Evolutionary conservation across 129 eudicot species (phyloP), one percentile per base, ranked within the genome.

Genomic region (Heracleum sosnowskyi): DNA sequence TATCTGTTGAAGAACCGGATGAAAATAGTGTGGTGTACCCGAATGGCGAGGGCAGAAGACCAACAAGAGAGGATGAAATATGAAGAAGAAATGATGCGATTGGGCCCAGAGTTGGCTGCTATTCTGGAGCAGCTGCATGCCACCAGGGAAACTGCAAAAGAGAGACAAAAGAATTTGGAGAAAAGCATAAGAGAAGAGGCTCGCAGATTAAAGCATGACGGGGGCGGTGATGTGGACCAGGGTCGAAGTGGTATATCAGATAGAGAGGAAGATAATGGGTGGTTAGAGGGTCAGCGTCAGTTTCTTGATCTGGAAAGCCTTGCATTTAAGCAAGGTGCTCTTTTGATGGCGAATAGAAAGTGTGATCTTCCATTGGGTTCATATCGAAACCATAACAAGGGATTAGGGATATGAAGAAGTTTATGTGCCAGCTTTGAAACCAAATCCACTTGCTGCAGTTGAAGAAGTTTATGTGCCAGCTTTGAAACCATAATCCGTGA

Each of bases 21-120:
- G 84, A 91, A 94, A 92, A 86, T 94, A 76, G 98, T 91, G 63
- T 94, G 96, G 96, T 91, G 98, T 85, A 94, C 97, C 51, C 98
- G 98, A 80, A 79, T 94, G 51, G 97, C 97, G 26, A 89, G 96
- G 81, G 96, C 97, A 74, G 97, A 91, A 82, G 96, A 95, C 74
- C 97, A 94, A 81, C 92, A 94, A 36, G 76, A 90, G 79, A 88
- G 93, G 89, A 91, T 82, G 62, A 83, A 86, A 60, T 90, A 90
- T 78, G 98, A 93, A 84, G 97, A 95, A 72, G 85, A 89, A 79
- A 91, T 91, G 96, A 81, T 81, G 81, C 90, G 49, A n/a, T 39
- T 82, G 74, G 98, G 97, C 28, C 81, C 88, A 9, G 91, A 90
- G n/a, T 90, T 85, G 83, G 92, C 87, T 77, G 91, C 97, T 3